phyloP scores from a whole-genome alignment of 345 rosid genomes.

The Arabidopsis arenosa region DNA sequence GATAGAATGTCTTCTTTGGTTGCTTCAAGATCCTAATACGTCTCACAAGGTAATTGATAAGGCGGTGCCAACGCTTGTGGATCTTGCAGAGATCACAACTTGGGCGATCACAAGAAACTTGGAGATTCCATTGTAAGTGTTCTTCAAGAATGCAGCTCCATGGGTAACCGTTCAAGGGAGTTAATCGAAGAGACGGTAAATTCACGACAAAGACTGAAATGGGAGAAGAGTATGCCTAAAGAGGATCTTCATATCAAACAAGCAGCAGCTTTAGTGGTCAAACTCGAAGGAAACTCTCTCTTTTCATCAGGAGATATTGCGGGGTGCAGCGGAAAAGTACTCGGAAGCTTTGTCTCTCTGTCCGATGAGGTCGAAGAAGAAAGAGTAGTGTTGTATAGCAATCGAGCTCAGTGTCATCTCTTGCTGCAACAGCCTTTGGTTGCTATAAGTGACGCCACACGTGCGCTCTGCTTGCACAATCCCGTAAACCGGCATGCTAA shows the following conservation, averaged over 20 bases:
- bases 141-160: constrained; percentile 75
- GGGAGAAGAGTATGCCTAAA: constrained; percentile 97
- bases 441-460: constrained; percentile 95
- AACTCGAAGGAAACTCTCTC: constrained; percentile 97
- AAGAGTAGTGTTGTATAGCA: constrained; percentile 92
- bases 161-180: constrained; percentile 66
- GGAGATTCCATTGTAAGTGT: constrained; percentile 81
- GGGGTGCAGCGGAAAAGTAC: constrained; percentile 88
- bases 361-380: constrained; percentile 96
- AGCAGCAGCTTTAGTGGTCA: constrained; percentile 90
- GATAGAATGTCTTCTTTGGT: constrained; percentile 96
- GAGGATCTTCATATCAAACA: constrained; percentile 98
- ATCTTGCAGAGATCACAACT: constrained; percentile 80
- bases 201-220: constrained; percentile 74
- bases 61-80: constrained; percentile 81
- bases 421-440: constrained; percentile 88
- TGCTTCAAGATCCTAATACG: constrained; percentile 90
- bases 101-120: constrained; percentile 92
- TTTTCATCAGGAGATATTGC: constrained; percentile 94
- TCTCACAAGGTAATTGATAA: constrained; percentile 84
- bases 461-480: constrained; percentile 82
- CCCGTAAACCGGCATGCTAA: constrained; percentile 94
- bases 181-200: constrained; percentile 73
- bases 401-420: constrained; percentile 96
- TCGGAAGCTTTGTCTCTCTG: constrained; percentile 91